Evolutionary conservation across 257 asterid species (phyloP).

Genomic region (Ehretia macrophylla): DNA sequence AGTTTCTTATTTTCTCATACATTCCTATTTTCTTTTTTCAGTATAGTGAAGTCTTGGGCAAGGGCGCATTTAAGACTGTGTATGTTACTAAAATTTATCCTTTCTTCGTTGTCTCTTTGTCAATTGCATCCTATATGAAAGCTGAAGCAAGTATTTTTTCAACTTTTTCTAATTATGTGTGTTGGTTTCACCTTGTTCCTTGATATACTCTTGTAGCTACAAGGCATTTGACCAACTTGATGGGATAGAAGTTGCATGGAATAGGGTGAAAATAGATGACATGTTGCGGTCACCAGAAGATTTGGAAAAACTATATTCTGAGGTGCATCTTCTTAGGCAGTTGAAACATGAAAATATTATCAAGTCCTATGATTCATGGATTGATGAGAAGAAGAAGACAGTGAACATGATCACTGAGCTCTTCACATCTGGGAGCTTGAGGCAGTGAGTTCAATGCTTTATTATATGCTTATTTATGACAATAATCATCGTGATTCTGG

Average conservation of each 20-base stretch:
- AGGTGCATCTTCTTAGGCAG: slow-evolving; percentile 66
- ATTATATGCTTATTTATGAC: neutral
- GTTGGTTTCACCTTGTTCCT: neutral
- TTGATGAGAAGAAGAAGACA: slow-evolving; percentile 74
- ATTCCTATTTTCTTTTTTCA: slow-evolving; percentile 31
- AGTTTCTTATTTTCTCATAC: neutral
- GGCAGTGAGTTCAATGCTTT: slow-evolving; percentile 52
- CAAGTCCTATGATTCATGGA: slow-evolving; percentile 53
- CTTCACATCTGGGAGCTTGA: slow-evolving; percentile 80
- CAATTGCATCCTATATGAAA: slow-evolving; percentile 1
- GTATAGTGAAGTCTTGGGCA: slow-evolving; percentile 69
- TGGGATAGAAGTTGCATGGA: slow-evolving; percentile 94
- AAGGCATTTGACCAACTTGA: slow-evolving; percentile 72
- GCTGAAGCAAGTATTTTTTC: no score
- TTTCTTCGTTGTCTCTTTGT: neutral
- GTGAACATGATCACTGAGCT: slow-evolving; percentile 88
- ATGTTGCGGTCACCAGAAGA: slow-evolving; percentile 57
- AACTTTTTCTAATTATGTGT: neutral
- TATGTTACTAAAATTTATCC: slow-evolving; percentile 28
- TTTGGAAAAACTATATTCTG: slow-evolving; percentile 68
- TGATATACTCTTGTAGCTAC: slow-evolving; percentile 34
- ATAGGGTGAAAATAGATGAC: slow-evolving; percentile 55
- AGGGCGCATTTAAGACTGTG: slow-evolving; percentile 87
- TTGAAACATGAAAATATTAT: slow-evolving; percentile 66
- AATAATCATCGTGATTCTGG: neutral